Percentiles rank a stretch among this genome's conserved stretches.
These are phyloP conservation scores for Solanum ossicruentum DNA, from an alignment of 257 asterid genomes.

Conservation along the genomic window DNA sequence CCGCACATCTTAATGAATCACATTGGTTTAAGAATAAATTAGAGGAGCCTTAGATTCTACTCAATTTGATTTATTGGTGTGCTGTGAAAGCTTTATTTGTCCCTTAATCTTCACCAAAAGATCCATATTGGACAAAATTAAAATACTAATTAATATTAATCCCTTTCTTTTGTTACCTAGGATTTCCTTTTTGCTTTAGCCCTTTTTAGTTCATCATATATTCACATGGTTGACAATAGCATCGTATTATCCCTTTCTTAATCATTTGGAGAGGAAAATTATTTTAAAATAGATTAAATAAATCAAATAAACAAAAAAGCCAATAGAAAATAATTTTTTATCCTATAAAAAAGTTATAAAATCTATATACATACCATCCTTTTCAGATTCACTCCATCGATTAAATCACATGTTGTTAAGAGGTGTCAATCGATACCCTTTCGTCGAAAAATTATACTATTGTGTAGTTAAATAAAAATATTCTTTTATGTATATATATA, in stretches of 20 bases:
- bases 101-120: constrained; percentile 3
- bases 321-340: background rate
- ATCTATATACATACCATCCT: background rate
- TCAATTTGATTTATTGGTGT: background rate
- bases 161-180: constrained; percentile 5
- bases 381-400: background rate
- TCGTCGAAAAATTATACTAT: too few relatives aligned
- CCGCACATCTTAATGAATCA: background rate
- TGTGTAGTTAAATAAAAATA: too few relatives aligned
- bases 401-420: too few relatives aligned
- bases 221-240: background rate
- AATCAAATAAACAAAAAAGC: background rate
- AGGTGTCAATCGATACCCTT: too few relatives aligned
- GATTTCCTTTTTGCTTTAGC: constrained; percentile 17
- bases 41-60: constrained; percentile 10
- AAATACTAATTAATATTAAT: background rate
- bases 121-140: background rate
- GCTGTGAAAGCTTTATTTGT: constrained; percentile 1
- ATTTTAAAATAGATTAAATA: background rate
- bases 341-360: background rate
- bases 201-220: background rate
- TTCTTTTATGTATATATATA: too few relatives aligned
- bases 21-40: background rate
- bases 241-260: background rate
- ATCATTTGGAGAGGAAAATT: background rate